These are phyloP conservation scores for Clitocybe nebularis DNA, from an alignment of 1,284 basidiomycete species.

Conservation along the genomic window DNA sequence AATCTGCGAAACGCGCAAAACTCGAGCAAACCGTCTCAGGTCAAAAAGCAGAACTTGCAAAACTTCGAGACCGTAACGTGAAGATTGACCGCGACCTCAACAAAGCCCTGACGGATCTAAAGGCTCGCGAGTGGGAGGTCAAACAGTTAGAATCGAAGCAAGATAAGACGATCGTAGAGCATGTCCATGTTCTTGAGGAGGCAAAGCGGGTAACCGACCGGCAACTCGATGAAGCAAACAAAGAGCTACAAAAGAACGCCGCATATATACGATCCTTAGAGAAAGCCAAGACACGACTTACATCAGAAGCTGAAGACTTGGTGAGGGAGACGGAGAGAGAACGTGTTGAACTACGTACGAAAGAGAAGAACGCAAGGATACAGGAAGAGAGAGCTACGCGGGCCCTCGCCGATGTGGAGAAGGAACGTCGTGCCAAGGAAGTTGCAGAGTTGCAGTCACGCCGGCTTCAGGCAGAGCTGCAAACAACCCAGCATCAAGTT, in stretches of 20 bases:
- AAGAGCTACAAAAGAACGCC: constrained; percentile 70
- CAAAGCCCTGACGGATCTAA: constrained; percentile 75
- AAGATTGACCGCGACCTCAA: constrained; percentile 82
- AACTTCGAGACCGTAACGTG: constrained; percentile 65
- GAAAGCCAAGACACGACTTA: constrained; percentile 74
- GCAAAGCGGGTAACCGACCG: constrained; percentile 95
- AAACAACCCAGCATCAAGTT: constrained; percentile 47
- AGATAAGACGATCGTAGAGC: constrained; percentile 98
- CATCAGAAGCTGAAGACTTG: constrained; percentile 84
- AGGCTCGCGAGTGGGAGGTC: constrained; percentile 82
- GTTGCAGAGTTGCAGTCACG: constrained; percentile 57
- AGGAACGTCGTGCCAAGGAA: constrained; percentile 62
- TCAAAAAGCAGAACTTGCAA: constrained; percentile 66
- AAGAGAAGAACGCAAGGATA: constrained; percentile 60
- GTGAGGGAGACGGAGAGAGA: constrained; percentile 74
- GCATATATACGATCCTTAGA: constrained; percentile 82
- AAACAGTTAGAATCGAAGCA: constrained; percentile 83
- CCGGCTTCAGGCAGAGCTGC: constrained; percentile 58
- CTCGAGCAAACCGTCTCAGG: constrained; percentile 65
- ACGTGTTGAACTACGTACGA: constrained; percentile 59
- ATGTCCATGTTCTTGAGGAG: constrained; percentile 96
- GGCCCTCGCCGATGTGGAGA: constrained; percentile 57
- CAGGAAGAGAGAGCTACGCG: constrained; percentile 58
- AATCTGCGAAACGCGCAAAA: constrained; percentile 66
- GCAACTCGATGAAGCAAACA: constrained; percentile 80